Evolutionary conservation across 192 early-diverging fungal species (phyloP).

Genomic region (Coemansia sp.): DNA sequence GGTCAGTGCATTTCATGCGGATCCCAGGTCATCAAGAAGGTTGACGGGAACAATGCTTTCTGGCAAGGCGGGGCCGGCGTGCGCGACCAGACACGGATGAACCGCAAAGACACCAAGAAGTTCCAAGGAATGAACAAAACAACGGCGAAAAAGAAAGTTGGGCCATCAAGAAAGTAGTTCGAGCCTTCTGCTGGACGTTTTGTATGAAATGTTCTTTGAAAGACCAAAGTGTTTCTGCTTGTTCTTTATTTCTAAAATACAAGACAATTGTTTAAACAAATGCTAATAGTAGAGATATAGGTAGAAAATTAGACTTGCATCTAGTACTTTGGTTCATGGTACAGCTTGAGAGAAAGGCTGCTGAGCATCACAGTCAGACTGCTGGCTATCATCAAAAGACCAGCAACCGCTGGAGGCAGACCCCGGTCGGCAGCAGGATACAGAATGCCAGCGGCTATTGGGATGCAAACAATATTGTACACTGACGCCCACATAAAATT

Average conservation of each 20-base stretch:
- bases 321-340: conserved; percentile 44
- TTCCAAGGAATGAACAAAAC: conserved; percentile 64
- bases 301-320: background rate
- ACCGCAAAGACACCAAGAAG: conserved; percentile 70
- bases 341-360: conserved; percentile 70
- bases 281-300: background rate
- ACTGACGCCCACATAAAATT: conserved; percentile 91
- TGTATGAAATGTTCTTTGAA: no score
- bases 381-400: conserved; percentile 86
- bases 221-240: background rate
- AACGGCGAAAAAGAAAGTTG: conserved; percentile 41
- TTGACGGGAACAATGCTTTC: conserved; percentile 62
- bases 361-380: conserved; percentile 82
- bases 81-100: conserved; percentile 72
- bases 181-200: background rate
- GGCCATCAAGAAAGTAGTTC: conserved; percentile 25
- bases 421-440: conserved; percentile 61
- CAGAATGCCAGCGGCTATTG: conserved; percentile 85
- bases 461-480: conserved; percentile 87
- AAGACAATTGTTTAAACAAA: background rate
- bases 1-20: conserved; percentile 64
- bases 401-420: conserved; percentile 78
- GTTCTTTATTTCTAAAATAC: background rate
- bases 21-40: conserved; percentile 56
- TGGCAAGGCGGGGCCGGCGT: conserved; percentile 94